phyloP scores from a whole-genome alignment of 2,329 filamentous ascomycete species.

The Pyrenochaeta sp. region DNA sequence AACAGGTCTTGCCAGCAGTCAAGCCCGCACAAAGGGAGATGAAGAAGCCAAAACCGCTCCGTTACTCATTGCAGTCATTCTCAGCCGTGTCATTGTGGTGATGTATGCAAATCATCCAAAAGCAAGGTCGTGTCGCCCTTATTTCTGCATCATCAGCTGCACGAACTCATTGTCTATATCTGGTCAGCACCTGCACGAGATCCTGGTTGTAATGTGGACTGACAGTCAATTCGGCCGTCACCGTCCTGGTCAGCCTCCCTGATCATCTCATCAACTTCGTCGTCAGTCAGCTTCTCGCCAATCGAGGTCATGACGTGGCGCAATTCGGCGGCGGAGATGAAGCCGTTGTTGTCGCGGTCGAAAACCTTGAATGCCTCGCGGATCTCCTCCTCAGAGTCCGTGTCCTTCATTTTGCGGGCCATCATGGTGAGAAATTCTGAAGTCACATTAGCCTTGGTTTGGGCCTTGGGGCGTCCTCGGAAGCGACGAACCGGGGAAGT shows the following conservation, averaged over 20 bases:
- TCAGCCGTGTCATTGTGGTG: conserved; percentile 36
- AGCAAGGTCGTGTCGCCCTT: conserved; percentile 33
- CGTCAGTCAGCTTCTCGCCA: conserved; percentile 68
- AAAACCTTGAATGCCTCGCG: conserved; percentile 71
- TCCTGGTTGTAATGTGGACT: too few species aligned
- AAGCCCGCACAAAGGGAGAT: conserved; percentile 22
- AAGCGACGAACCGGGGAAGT: conserved; percentile 62
- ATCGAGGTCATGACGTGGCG: conserved; percentile 70
- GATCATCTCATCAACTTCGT: conserved; percentile 72
- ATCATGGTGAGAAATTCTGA: conserved; percentile 72
- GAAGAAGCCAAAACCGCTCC: conserved; percentile 31
- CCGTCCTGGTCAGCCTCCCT: conserved; percentile 70
- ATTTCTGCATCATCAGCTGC: conserved; percentile 65
- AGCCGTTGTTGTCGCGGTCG: conserved; percentile 70
- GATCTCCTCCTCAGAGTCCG: conserved; percentile 70
- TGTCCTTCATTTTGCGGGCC: conserved; percentile 68
- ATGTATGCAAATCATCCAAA: conserved; percentile 40
- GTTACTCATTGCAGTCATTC: conserved; percentile 38
- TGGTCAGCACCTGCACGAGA: conserved; percentile 19
- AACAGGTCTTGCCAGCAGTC: conserved; percentile 30
- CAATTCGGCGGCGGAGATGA: conserved; percentile 69
- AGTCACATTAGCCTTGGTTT: background rate
- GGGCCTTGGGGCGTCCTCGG: background rate
- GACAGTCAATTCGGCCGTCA: conserved; percentile 71
- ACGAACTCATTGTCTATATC: conserved; percentile 62